A percentile compares a stretch with the other conserved stretches of the same genome.
Evolutionary conservation across 768 basidiomycete genomes (phyloP).

Genomic region (Dendrothele bispora): DNA sequence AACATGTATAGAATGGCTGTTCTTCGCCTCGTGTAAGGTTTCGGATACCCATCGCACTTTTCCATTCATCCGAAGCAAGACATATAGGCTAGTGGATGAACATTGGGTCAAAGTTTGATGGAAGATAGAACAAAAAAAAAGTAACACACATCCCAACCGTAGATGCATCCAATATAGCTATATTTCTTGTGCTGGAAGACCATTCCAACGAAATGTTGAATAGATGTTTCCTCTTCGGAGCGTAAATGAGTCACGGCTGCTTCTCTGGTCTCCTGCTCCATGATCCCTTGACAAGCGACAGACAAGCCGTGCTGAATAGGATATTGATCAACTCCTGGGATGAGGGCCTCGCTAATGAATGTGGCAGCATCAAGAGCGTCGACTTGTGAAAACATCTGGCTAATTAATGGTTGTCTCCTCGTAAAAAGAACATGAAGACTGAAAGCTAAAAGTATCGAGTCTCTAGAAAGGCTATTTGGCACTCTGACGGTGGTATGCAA

Average conservation of each 20-base stretch:
- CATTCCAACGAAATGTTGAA: conserved; percentile 51
- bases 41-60: conserved; percentile 40
- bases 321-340: conserved; percentile 27
- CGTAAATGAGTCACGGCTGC: conserved; percentile 25
- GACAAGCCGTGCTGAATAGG: conserved; percentile 4
- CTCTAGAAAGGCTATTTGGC: conserved; percentile 24
- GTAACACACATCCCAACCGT: conserved; percentile 48
- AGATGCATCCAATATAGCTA: conserved; percentile 43
- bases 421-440: conserved; percentile 38
- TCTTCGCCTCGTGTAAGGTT: conserved; percentile 36
- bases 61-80: conserved; percentile 42
- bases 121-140: not conserved
- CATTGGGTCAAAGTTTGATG: not conserved
- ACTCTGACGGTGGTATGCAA: conserved; percentile 17
- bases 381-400: conserved; percentile 30
- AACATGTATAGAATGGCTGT: conserved; percentile 51
- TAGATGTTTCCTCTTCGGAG: conserved; percentile 8
- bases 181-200: conserved; percentile 40
- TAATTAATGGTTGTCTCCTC: conserved; percentile 27
- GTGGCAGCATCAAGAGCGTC: conserved; percentile 42
- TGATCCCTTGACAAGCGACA: conserved; percentile 25
- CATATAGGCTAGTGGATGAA: conserved; percentile 29
- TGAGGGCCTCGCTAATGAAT: conserved; percentile 37
- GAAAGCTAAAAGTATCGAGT: conserved; percentile 31
- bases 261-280: conserved; percentile 29